Evolutionary conservation across 352 stramenopile species (phyloP), one percentile per base, ranked within the genome.

Genomic region (Phytophthora citrophthora): DNA sequence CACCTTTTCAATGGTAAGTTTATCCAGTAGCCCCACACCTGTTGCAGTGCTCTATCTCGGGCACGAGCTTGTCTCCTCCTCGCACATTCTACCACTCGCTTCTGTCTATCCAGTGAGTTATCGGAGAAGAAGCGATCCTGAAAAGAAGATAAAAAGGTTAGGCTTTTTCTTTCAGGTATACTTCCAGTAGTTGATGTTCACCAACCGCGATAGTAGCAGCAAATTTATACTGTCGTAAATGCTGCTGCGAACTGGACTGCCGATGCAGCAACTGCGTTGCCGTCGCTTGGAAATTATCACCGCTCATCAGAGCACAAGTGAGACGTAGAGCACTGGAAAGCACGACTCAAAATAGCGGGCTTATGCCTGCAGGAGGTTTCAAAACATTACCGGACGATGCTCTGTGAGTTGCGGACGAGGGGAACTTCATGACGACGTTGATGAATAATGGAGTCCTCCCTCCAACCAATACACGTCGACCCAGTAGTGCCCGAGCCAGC

Each of bases 61-160:
- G 83, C 77, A 15, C 69, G 65, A 7, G 79, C 66, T 55, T 92
- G 83, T 18, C 81, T 62, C 20, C 83, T 75, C 44, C 83, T 85
- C 9, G 81, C 80, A 29, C 67, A 81, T 47, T 91, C 79, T 6
- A 91, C 57, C 12, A 89, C n/a, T 1, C 78, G 74, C 12, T 70
- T 70, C 50, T 89, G 77, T 6, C 80, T 67, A 18, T 73, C 68
- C 9, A 93, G 80, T 7, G 84, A 93, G 13, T 88, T 90, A 61
- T 93, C 84, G 0, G 70, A 72, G 64, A 83, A 93, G 56, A 93
- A 93, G 26, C 84, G 80, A 48, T 93, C 72, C 84, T 93, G n/a
- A 24, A 18, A 2, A 27, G 3, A 27, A 5, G 2, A 27, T 27
- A 27, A 27, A 27, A 2, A 27, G 24, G 24, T 27, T 5, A 27